phyloP scores from a whole-genome alignment of 495 filamentous ascomycete genomes.

The Penicillium bovifimosum region DNA sequence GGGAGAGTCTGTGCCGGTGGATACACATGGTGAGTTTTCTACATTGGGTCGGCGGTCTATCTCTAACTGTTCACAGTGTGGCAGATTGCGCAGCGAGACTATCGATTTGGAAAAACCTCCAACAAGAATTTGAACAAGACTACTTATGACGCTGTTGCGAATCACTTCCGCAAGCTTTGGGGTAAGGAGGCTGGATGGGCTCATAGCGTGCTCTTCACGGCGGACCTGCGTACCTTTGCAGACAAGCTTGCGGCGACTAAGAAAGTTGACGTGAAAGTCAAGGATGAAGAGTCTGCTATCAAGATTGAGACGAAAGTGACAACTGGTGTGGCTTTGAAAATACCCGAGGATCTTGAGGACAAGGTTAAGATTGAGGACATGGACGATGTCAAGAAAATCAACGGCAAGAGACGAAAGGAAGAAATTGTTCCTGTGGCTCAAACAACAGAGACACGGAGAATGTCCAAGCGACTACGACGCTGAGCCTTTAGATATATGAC shows the following conservation, averaged over 20 bases:
- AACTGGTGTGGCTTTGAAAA: slow-evolving; percentile 25
- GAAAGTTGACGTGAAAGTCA: slow-evolving; percentile 33
- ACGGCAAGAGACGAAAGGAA: slow-evolving; percentile 17
- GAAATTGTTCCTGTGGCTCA: slow-evolving; percentile 23
- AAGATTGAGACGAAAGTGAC: slow-evolving; percentile 27
- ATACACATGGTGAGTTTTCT: slow-evolving; percentile 70
- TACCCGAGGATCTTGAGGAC: slow-evolving; percentile 16
- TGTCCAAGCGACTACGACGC: slow-evolving; percentile 34
- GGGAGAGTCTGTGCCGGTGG: slow-evolving; percentile 89
- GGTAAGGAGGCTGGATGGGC: slow-evolving; percentile 95
- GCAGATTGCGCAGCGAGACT: slow-evolving; percentile 96
- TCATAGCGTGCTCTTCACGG: slow-evolving; percentile 93
- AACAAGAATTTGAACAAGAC: slow-evolving; percentile 80
- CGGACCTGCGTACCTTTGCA: slow-evolving; percentile 82
- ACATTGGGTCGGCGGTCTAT: background rate
- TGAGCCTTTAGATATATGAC: background rate
- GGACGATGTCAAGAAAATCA: slow-evolving; percentile 8
- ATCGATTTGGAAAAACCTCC: slow-evolving; percentile 81
- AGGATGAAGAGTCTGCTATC: slow-evolving; percentile 23
- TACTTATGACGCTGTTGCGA: slow-evolving; percentile 84
- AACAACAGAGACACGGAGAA: slow-evolving; percentile 31
- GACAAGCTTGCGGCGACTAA: slow-evolving; percentile 51
- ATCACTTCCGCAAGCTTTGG: slow-evolving; percentile 88
- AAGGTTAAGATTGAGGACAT: slow-evolving; percentile 23
- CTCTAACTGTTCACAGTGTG: slow-evolving; percentile 53